Base-by-base conservation (phyloP, 2,329 filamentous ascomycete species). In the Orbilia blumenaviensis region DNA sequence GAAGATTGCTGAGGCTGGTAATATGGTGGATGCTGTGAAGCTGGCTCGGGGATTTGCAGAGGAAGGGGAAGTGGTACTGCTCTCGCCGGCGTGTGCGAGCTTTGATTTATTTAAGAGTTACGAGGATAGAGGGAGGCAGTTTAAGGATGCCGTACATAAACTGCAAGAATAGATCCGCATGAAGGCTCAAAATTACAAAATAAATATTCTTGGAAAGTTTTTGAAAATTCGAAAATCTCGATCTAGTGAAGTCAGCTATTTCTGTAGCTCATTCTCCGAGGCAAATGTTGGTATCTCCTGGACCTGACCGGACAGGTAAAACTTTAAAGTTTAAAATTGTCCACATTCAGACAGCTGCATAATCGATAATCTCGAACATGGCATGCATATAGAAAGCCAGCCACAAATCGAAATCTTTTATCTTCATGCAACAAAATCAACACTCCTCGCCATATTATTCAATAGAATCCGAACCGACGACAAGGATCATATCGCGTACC, bases 81-180 rank as follows among this genome's bases (percentile, higher is more conserved):
- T 63, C 36, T 63, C 58, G 5, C 58, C 58, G 2, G 41, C 41
- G 3, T 63, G 58, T 44, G 58, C 58, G n/a, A 63, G 58, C 16
- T 63, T 63, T 14, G 58, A 63, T 48, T 25, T 46, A 10, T 63
- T 63, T 21, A 63, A 63, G 41, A 63, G 44, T 5, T 63, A 34
- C 36, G 58, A 63, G 27, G 58, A 63, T 23, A 25, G 58, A 23
- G 58, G 58, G n/a, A 46, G 41, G 27, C 58, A 63, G 21, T 63
- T 63, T n/a, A 63, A 63, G 38, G 27, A 48, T 23, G 58, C 41
- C 10, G 58, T 63, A 2, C 25, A n/a, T 2, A 12, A 36, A 14
- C 10, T 63, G 27, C 27, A 18, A 18, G 16, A 23, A 56, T 38
- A 38, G 6, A 21, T 41, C 3, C 16, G 6, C n/a, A n/a, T n/a